These are phyloP conservation scores for Xerocomellus intermedius DNA, from an alignment of 768 basidiomycete species.

Conservation along the genomic window DNA sequence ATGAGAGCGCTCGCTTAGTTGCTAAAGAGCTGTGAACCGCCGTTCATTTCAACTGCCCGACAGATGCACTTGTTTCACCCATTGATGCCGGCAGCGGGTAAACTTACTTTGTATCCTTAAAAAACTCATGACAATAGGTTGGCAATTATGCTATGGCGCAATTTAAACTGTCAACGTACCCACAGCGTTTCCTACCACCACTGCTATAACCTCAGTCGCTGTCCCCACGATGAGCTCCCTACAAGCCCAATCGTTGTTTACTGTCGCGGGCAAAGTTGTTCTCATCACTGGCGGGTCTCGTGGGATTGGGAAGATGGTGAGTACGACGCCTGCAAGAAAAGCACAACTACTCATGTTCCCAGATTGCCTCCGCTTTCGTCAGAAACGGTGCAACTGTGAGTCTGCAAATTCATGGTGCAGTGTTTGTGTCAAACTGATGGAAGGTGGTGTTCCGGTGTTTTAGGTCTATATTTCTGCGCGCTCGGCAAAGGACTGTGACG, in stretches of 20 bases:
- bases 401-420: not conserved
- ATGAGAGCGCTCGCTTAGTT: too few relatives aligned
- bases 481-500: conserved; percentile 48
- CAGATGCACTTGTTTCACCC: not conserved
- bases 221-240: conserved; percentile 38
- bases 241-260: conserved; percentile 41
- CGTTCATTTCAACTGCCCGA: too few relatives aligned
- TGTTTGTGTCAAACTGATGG: conserved; percentile 10
- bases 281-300: conserved; percentile 66
- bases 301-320: conserved; percentile 65
- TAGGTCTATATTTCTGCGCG: conserved; percentile 67
- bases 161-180: not conserved
- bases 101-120: conserved; percentile 10
- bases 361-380: conserved; percentile 67
- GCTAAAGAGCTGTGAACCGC: too few relatives aligned
- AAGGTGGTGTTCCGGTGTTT: not conserved
- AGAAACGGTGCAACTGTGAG: conserved; percentile 56
- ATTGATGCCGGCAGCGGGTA: conserved; percentile 9
- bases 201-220: not conserved
- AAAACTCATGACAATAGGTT: conserved; percentile 19
- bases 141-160: not conserved
- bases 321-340: conserved; percentile 8
- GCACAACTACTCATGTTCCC: conserved; percentile 10
- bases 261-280: conserved; percentile 52
- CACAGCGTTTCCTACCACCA: not conserved